Evolutionary conservation across 1,284 basidiomycete genomes (phyloP).

Genomic region (Exobasidium rhododendri): DNA sequence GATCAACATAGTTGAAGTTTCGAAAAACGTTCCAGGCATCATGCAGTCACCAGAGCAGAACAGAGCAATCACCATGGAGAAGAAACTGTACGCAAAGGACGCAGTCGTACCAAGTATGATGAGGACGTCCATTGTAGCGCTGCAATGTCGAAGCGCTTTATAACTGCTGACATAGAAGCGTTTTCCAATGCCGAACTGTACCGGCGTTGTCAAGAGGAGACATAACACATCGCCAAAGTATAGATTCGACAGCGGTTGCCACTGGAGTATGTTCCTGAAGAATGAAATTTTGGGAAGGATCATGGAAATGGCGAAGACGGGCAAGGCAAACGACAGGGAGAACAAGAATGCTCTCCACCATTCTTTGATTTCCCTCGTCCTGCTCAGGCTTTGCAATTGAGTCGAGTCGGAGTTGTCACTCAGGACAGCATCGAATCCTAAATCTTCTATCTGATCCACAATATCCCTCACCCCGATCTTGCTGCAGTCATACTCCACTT

Average conservation of each 20-base stretch:
- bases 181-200: slow-evolving; percentile 85
- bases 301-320: slow-evolving; percentile 91
- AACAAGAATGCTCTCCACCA: slow-evolving; percentile 81
- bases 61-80: slow-evolving; percentile 60
- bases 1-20: slow-evolving; percentile 98
- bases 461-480: slow-evolving; percentile 39
- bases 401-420: slow-evolving; percentile 74
- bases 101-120: slow-evolving; percentile 92
- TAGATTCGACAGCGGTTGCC: slow-evolving; percentile 56
- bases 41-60: slow-evolving; percentile 57
- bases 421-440: slow-evolving; percentile 87
- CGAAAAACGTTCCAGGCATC: slow-evolving; percentile 89
- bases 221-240: slow-evolving; percentile 81
- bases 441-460: slow-evolving; percentile 62
- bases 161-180: slow-evolving; percentile 86
- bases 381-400: slow-evolving; percentile 82
- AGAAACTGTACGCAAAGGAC: slow-evolving; percentile 84
- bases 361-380: slow-evolving; percentile 83
- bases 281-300: slow-evolving; percentile 63
- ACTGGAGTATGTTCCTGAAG: slow-evolving; percentile 54
- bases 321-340: slow-evolving; percentile 76
- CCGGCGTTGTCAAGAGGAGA: slow-evolving; percentile 79
- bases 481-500: slow-evolving; percentile 35
- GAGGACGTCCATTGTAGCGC: slow-evolving; percentile 86
- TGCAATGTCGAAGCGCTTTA: slow-evolving; percentile 82